Percentiles rank a stretch among this genome's conserved stretches.
Evolutionary conservation across 495 filamentous ascomycete genomes (phyloP).

Genomic region (Penicillium ucsense): DNA sequence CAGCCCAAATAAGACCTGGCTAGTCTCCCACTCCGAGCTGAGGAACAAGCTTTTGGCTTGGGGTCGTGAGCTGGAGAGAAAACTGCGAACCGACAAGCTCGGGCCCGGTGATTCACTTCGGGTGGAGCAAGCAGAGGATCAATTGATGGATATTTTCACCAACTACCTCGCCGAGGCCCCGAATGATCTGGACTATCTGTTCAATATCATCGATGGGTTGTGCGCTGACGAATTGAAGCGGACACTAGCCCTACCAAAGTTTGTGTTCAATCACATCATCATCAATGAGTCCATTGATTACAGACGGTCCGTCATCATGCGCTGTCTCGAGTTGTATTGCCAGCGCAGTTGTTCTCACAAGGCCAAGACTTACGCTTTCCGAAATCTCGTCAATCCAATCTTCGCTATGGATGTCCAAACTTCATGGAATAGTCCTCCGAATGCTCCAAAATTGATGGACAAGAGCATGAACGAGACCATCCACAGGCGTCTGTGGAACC

Average conservation of each 20-base stretch:
- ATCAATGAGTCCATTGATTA: constrained; percentile 79
- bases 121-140: constrained; percentile 79
- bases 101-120: constrained; percentile 67
- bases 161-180: constrained; percentile 63
- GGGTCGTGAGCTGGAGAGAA: constrained; percentile 65
- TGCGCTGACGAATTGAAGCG: constrained; percentile 74
- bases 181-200: constrained; percentile 80
- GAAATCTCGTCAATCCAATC: constrained; percentile 89
- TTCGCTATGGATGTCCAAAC: constrained; percentile 89
- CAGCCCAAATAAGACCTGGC: constrained; percentile 51
- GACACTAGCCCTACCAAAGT: constrained; percentile 62
- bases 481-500: constrained; percentile 89
- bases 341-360: constrained; percentile 67
- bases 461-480: constrained; percentile 82
- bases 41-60: constrained; percentile 55
- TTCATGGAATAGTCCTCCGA: constrained; percentile 40
- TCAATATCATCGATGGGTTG: constrained; percentile 73
- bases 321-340: constrained; percentile 82
- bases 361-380: constrained; percentile 87
- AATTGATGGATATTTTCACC: constrained; percentile 78
- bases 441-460: constrained; percentile 71
- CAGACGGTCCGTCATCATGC: constrained; percentile 72
- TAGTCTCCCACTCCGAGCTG: constrained; percentile 65
- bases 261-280: constrained; percentile 81
- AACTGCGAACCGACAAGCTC: constrained; percentile 57